A percentile compares a stretch with the other conserved stretches of the same genome.
phyloP scores from a whole-genome alignment of 78 protist species.

The Neovahlkampfia damariscottae region DNA sequence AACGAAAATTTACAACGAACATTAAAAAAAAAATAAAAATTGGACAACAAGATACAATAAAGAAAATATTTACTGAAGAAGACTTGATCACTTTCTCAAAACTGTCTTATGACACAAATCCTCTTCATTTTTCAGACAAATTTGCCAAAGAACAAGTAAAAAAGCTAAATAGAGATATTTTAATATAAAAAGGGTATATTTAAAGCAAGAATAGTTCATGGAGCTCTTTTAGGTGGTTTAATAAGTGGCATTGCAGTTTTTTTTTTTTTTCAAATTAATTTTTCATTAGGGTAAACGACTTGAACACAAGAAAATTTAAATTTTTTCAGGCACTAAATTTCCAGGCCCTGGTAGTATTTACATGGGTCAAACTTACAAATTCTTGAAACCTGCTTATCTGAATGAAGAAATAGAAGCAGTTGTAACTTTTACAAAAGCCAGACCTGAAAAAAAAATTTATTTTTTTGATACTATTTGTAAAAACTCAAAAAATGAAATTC shows the following conservation, averaged over 20 bases:
- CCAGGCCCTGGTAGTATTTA: neutral
- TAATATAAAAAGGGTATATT: too few relatives aligned
- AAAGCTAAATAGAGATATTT: too few relatives aligned
- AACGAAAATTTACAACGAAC: too few relatives aligned
- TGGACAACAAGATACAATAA: too few relatives aligned
- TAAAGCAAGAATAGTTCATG: neutral
- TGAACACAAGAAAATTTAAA: too few relatives aligned
- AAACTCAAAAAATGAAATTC: neutral
- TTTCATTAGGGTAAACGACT: too few relatives aligned
- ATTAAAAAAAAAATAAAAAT: too few relatives aligned
- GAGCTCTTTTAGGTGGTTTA: neutral
- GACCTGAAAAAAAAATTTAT: neutral
- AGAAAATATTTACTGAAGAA: too few relatives aligned
- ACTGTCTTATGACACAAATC: too few relatives aligned
- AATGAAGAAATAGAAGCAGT: neutral
- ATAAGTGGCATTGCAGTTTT: neutral
- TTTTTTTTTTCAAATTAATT: too few relatives aligned
- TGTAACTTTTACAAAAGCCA: neutral
- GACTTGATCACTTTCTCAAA: too few relatives aligned
- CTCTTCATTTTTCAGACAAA: neutral
- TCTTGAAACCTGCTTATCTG: neutral
- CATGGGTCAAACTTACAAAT: neutral
- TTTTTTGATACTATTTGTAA: neutral
- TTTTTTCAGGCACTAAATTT: neutral
- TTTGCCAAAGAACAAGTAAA: neutral